These are phyloP conservation scores for Comarum palustre DNA, from an alignment of 306 rosid genomes.

Conservation along the genomic window DNA sequence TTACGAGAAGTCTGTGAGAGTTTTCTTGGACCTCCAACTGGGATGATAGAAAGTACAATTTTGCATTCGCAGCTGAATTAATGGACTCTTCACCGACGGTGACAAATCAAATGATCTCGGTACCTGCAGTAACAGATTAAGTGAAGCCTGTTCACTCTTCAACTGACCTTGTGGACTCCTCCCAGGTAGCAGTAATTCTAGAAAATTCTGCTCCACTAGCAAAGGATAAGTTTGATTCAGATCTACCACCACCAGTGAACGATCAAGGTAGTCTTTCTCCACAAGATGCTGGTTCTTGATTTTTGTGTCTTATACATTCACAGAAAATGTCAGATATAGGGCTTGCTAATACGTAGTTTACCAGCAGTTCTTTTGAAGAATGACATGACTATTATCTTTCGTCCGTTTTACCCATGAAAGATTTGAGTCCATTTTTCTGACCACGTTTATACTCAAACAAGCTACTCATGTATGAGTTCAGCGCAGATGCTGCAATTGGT, in stretches of 20 bases:
- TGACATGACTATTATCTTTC: background rate
- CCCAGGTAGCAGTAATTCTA: constrained; percentile 13
- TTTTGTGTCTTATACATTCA: constrained; percentile 4
- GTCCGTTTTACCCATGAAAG: background rate
- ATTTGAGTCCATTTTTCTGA: background rate
- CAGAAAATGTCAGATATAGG: background rate
- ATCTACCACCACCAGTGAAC: constrained; percentile 30
- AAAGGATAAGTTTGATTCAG: constrained; percentile 28
- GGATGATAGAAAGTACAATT: constrained; percentile 68
- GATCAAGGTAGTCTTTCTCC: constrained; percentile 36
- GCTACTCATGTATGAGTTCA: background rate
- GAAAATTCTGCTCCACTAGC: constrained; percentile 22
- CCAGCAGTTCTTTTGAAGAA: background rate
- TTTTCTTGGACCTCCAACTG: constrained; percentile 97
- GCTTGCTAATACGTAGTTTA: constrained; percentile 15
- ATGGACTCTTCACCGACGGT: constrained; percentile 19
- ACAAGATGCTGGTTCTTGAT: constrained; percentile 44
- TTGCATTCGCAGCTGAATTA: constrained; percentile 43
- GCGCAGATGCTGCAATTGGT: constrained; percentile 19
- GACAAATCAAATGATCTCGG: constrained; percentile 25
- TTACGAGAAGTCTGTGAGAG: constrained; percentile 90
- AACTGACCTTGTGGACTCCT: constrained; percentile 25
- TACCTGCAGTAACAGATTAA: constrained; percentile 24
- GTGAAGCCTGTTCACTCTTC: constrained; percentile 11
- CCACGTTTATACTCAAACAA: constrained; percentile 3